A percentile compares a stretch with the other conserved stretches of the same genome.
phyloP scores from a whole-genome alignment of 169 alveolate species.

The Cryptosporidium felis region DNA sequence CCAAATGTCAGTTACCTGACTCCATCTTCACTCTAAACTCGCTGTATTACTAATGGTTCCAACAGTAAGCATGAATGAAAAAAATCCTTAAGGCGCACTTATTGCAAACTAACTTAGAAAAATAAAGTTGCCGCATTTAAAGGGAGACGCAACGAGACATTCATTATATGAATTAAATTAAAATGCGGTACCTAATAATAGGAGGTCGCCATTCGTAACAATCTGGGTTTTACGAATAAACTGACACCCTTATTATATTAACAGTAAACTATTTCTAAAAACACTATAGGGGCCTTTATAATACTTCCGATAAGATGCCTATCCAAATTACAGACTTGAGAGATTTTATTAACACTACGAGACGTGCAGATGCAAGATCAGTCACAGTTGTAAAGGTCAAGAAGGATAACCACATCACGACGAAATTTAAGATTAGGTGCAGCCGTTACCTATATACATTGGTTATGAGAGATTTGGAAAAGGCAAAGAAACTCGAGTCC shows the following conservation, averaged over 20 bases:
- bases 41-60: no score
- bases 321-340: slow-evolving; percentile 82
- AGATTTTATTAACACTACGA: slow-evolving; percentile 80
- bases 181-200: not conserved
- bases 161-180: not conserved
- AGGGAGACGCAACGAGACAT: slow-evolving; percentile 21
- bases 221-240: no score
- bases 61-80: no score
- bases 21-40: no score
- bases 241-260: no score
- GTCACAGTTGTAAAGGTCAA: slow-evolving; percentile 86
- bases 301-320: slow-evolving; percentile 79
- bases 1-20: no score
- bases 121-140: not conserved
- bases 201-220: not conserved
- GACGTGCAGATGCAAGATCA: slow-evolving; percentile 85
- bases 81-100: not conserved
- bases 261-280: no score
- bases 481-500: slow-evolving; percentile 92
- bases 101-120: not conserved
- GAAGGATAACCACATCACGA: slow-evolving; percentile 80
- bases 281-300: no score
- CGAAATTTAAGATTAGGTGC: slow-evolving; percentile 94
- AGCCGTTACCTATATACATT: slow-evolving; percentile 91
- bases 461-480: slow-evolving; percentile 90